Evolutionary conservation across 2,329 filamentous ascomycete species (phyloP).

Genomic region (Colletotrichum sp.): DNA sequence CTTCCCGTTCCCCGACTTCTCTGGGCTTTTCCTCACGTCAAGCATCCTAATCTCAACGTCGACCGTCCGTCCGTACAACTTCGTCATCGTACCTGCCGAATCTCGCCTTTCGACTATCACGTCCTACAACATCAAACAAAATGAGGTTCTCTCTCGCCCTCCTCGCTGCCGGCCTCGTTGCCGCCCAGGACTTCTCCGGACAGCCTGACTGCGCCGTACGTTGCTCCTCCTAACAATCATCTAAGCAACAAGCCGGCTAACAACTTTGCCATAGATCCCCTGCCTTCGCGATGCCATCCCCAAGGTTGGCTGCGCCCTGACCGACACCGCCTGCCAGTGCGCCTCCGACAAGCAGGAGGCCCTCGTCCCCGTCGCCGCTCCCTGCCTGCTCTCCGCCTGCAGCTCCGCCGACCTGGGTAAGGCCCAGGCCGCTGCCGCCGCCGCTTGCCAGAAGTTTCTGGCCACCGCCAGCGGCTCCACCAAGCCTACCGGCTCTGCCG

Average conservation of each 20-base stretch:
- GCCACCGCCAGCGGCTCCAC: constrained; percentile 11
- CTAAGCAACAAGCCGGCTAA: not conserved
- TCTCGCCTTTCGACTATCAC: not conserved
- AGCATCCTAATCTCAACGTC: not conserved
- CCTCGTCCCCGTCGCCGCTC: constrained; percentile 30
- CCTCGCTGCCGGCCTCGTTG: constrained; percentile 38
- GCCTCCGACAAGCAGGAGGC: constrained; percentile 33
- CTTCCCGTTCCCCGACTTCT: not conserved
- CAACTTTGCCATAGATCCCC: constrained; percentile 20
- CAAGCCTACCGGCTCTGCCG: not conserved
- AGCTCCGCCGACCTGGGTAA: constrained; percentile 29
- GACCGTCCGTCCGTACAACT: not conserved
- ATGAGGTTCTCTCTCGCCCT: constrained; percentile 45
- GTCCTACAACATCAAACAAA: constrained; percentile 24
- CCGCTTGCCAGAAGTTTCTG: constrained; percentile 26
- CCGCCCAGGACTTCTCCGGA: constrained; percentile 40
- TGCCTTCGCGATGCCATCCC: constrained; percentile 41
- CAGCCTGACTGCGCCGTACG: constrained; percentile 47
- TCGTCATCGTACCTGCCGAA: not conserved
- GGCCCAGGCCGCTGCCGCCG: constrained; percentile 34
- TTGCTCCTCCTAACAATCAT: not conserved
- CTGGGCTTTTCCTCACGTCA: not conserved
- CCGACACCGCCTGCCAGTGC: constrained; percentile 45
- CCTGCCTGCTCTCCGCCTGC: constrained; percentile 41
- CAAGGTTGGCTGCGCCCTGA: constrained; percentile 38